phyloP scores from a whole-genome alignment of 768 basidiomycete species.

The Psilocybe tampanensis region DNA sequence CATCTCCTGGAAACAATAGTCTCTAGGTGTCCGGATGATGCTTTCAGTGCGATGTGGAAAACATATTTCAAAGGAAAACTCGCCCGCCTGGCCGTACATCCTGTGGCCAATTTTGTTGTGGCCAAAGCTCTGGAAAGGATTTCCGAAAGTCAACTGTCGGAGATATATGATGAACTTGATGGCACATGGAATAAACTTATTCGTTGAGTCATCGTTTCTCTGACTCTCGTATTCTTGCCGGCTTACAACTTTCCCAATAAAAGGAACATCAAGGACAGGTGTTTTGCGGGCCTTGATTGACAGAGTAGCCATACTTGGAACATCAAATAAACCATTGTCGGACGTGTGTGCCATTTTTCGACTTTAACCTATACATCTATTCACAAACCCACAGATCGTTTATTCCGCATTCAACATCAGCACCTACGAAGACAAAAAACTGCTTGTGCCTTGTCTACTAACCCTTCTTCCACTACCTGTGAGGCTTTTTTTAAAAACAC shows the following conservation, averaged over 20 bases:
- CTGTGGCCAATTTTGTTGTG: slow-evolving; percentile 93
- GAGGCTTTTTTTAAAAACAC: slow-evolving; percentile 9
- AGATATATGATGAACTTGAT: slow-evolving; percentile 61
- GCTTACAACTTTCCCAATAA: background rate
- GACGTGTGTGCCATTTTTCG: slow-evolving; percentile 50
- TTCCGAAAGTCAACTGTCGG: slow-evolving; percentile 53
- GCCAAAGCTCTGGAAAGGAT: slow-evolving; percentile 75
- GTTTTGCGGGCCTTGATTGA: slow-evolving; percentile 79
- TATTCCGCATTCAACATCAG: slow-evolving; percentile 59
- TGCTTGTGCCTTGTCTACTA: slow-evolving; percentile 72
- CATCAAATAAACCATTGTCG: slow-evolving; percentile 49
- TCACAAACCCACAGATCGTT: slow-evolving; percentile 48
- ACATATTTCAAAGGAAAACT: slow-evolving; percentile 80
- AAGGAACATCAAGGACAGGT: slow-evolving; percentile 74
- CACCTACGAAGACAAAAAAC: slow-evolving; percentile 44
- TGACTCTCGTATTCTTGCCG: background rate
- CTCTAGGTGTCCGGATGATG: slow-evolving; percentile 53
- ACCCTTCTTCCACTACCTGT: slow-evolving; percentile 54
- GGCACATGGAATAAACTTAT: slow-evolving; percentile 63
- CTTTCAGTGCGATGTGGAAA: slow-evolving; percentile 73
- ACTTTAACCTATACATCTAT: background rate
- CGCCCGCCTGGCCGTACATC: slow-evolving; percentile 74
- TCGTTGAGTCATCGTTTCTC: slow-evolving; percentile 53
- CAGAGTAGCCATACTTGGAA: slow-evolving; percentile 51
- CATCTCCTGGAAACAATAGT: slow-evolving; percentile 88